Base-by-base conservation (phyloP, 225 moss, liverwort and hornwort species). In the Marchantia polymorpha region DNA sequence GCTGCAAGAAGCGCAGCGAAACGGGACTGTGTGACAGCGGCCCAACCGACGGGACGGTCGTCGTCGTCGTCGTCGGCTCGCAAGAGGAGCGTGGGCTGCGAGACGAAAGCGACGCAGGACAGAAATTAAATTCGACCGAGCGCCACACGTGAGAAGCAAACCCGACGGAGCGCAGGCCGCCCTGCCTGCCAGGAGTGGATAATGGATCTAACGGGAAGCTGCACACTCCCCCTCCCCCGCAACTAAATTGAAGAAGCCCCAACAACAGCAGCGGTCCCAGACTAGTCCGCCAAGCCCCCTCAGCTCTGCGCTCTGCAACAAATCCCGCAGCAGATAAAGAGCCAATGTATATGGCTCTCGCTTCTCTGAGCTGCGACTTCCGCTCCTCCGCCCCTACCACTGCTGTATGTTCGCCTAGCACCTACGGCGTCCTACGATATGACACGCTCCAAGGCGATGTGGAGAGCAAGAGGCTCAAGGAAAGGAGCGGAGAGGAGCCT, bases 71-170 rank as follows among this genome's bases (percentile, higher is more conserved):
- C 52, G 31, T 13, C 54, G 53, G 73, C 20, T 73, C 52, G 54
- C 76, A n/a, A 76, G 76, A 76, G 31, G 31, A 76, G 58, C 76
- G 76, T 76, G 76, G 55, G 76, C 52, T 60, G 46, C 25, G 27
- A 52, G 76, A 58, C 31, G 39, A 39, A 73, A 53, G 73, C 0
- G 52, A 22, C 19, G 49, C 71, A 5, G 20, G 58, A 54, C 53
- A 20, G 15, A 11, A 47, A 76, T 53, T 76, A 39, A 58, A 60
- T 76, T 76, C 76, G 60, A 73, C 52, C 73, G 12, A 60, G 22
- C 23, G 76, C 60, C 20, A 22, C 76, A 76, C 76, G 60, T 76
- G 76, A 76, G 75, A 75, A 75, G 19, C 30, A 8, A 75, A 46
- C 19, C 76, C 11, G 26, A 73, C 23, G 25, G 52, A 53, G 72